These are phyloP conservation scores for Eutrema japonicum DNA, from an alignment of 345 rosid species.

Conservation along the genomic window DNA sequence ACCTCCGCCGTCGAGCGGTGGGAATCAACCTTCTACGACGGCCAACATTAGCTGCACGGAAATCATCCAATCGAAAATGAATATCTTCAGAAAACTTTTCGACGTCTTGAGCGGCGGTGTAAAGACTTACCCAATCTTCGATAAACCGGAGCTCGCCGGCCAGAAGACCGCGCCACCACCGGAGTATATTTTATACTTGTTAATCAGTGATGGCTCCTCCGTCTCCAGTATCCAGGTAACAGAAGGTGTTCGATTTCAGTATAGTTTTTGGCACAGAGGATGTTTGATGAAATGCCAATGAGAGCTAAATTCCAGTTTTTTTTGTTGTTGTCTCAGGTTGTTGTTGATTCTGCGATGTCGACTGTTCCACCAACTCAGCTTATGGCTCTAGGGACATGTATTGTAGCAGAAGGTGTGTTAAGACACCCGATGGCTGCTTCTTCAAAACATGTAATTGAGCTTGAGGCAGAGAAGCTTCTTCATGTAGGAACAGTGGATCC, in stretches of 20 bases:
- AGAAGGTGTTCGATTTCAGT: background rate
- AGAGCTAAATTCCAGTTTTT: background rate
- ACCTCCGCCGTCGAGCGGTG: constrained; percentile 33
- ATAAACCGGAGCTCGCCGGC: constrained; percentile 49
- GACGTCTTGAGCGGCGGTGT: constrained; percentile 64
- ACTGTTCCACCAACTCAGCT: constrained; percentile 49
- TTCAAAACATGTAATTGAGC: constrained; percentile 57
- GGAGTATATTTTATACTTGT: constrained; percentile 44
- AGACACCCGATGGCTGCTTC: constrained; percentile 31
- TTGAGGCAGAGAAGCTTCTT: constrained; percentile 66
- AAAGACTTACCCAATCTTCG: constrained; percentile 41
- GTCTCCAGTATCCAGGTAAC: constrained; percentile 61
- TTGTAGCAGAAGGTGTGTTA: constrained; percentile 72
- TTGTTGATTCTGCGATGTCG: constrained; percentile 60
- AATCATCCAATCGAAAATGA: constrained; percentile 67
- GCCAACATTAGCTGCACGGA: constrained; percentile 58
- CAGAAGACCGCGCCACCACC: constrained; percentile 44
- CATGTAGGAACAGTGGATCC: constrained; percentile 77
- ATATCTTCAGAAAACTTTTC: constrained; percentile 59
- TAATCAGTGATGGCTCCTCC: constrained; percentile 82
- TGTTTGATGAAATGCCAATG: constrained; percentile 34
- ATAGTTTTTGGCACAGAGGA: background rate
- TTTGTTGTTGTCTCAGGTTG: constrained; percentile 50
- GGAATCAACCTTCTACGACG: constrained; percentile 19
- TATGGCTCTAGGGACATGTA: constrained; percentile 66